Base-by-base conservation (phyloP, 2,329 filamentous ascomycete genomes). In the Ophiocordyceps camponoti-floridani region DNA sequence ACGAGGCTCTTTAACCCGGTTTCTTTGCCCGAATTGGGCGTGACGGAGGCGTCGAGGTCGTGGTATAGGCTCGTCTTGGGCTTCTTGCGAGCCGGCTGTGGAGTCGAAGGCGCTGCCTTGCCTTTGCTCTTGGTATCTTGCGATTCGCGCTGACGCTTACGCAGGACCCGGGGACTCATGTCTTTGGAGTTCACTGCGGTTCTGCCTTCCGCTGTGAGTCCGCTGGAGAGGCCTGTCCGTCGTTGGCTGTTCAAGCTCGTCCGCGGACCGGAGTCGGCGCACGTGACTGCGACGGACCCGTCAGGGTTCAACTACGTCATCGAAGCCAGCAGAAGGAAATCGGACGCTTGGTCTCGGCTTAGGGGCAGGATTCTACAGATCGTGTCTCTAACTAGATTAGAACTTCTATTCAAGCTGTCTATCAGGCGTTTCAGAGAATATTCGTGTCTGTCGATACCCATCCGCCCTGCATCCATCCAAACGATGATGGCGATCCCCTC, bases 121-220 rank as follows among this genome's bases (percentile, higher is more conserved):
- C 23, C 30, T 13, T 37, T 37, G 28, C 13, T 26, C 38, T 30
- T 43, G 14, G 4, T 27, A 1, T 37, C 40, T 18, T 31, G 28
- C 2, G 74, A 58, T 16, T 56, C 72, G 48, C 70, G 73, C 51
- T 76, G 53, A 48, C 79, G 73, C 62, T 86, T 87, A 52, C 78
- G 76, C 43, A 78, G 69, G 14, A 84, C 68, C 50, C 73, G 64
- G 23, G 82, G 80, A 54, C 82, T 79, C 81, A 86, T 86, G 23
- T 47, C 43, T n/a, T 16, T 16, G n/a, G 7, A 38, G 11, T 38
- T 18, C 16, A 23, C 23, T 5, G 23, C 23, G 23, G 23, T 23
- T 23, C 23, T 23, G 23, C 23, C 5, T 5, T 23, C 23, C 23
- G 23, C 23, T 23, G 23, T 23, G 23, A 23, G 23, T 23, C 23